phyloP scores from a whole-genome alignment of 1,284 basidiomycete species.

The Papiliotrema fonsecae region DNA sequence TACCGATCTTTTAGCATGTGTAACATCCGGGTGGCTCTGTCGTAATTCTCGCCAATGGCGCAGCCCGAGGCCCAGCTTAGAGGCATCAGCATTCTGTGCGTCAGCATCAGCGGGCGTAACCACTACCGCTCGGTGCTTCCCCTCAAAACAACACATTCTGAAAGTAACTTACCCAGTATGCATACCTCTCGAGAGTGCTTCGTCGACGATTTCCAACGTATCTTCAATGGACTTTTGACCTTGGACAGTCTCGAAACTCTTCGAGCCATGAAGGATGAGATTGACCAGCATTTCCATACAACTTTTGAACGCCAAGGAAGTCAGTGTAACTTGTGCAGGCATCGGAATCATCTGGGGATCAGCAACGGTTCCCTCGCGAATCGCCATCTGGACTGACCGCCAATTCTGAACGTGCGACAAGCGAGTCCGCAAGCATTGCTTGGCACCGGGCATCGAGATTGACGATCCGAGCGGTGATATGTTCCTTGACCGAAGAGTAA shows the following conservation, averaged over 20 bases:
- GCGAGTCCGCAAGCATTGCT: too few relatives aligned
- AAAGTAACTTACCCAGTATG: constrained; percentile 12
- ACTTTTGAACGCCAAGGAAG: constrained; percentile 6
- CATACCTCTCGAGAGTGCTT: constrained; percentile 15
- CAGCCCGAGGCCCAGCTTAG: constrained; percentile 16
- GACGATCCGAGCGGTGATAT: too few relatives aligned
- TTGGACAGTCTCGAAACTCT: background rate
- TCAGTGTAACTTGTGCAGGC: constrained; percentile 6
- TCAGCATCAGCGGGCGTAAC: too few relatives aligned
- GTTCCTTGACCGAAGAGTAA: constrained; percentile 4
- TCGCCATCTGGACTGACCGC: background rate
- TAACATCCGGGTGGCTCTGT: constrained; percentile 6
- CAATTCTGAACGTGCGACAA: background rate
- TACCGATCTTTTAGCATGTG: constrained; percentile 10
- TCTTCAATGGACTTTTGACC: constrained; percentile 9
- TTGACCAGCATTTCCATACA: constrained; percentile 10
- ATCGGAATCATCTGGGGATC: background rate
- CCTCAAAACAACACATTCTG: too few relatives aligned
- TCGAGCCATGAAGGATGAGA: constrained; percentile 5
- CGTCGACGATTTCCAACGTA: constrained; percentile 13
- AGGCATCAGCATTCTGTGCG: constrained; percentile 14
- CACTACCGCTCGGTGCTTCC: too few relatives aligned
- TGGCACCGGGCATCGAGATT: too few relatives aligned
- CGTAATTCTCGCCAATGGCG: background rate
- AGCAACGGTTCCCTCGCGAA: background rate